A percentile compares a stretch with the other conserved stretches of the same genome.
These are phyloP conservation scores for Gentiana macrophylla DNA, from an alignment of 257 asterid genomes.

Conservation along the genomic window DNA sequence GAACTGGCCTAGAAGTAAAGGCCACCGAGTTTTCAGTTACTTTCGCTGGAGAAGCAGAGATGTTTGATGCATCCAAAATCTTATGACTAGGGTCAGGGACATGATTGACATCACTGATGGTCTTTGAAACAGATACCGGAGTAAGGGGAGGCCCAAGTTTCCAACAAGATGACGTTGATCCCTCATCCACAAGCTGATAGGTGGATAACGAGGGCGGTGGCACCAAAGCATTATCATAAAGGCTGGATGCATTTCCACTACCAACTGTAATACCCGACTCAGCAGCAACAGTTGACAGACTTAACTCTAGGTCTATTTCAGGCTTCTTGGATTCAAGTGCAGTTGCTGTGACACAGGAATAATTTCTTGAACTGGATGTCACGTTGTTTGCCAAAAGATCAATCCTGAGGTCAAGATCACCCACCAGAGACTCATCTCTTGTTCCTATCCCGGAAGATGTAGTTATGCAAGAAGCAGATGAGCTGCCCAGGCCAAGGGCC, in stretches of 20 bases:
- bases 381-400: constrained; percentile 18
- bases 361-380: constrained; percentile 9
- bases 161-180: constrained; percentile 58
- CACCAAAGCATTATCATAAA: constrained; percentile 14
- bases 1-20: constrained; percentile 13
- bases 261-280: constrained; percentile 37
- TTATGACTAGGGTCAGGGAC: constrained; percentile 5
- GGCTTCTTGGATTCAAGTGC: constrained; percentile 15
- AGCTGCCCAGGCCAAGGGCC: constrained; percentile 33
- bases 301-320: constrained; percentile 43
- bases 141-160: constrained; percentile 33
- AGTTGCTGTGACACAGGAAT: constrained; percentile 11
- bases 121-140: constrained; percentile 18
- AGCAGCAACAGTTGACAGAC: constrained; percentile 39
- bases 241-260: constrained; percentile 20
- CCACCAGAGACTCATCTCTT: constrained; percentile 27
- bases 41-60: constrained; percentile 5
- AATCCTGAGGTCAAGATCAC: constrained; percentile 35
- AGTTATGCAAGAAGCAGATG: constrained; percentile 30
- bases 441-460: constrained; percentile 31
- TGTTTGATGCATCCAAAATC: constrained; percentile 3
- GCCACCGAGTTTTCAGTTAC: constrained; percentile 12
- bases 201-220: background rate
- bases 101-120: constrained; percentile 8
- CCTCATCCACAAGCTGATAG: constrained; percentile 41